These are phyloP conservation scores for Ceratobasidium sp. DNA, from an alignment of 1,284 basidiomycete species.

Conservation along the genomic window DNA sequence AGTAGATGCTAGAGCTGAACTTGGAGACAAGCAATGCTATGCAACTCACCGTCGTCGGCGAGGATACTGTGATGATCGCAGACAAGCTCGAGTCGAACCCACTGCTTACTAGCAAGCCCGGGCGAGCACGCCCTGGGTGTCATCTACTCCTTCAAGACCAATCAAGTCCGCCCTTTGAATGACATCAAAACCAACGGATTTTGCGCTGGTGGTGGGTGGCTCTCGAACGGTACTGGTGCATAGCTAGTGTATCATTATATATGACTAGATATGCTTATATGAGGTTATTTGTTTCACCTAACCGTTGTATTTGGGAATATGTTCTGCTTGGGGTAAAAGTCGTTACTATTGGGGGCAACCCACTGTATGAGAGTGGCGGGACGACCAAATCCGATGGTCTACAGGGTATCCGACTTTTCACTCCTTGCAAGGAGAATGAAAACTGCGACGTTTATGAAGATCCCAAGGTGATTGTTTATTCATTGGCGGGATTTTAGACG, in stretches of 20 bases:
- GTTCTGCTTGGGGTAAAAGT: conserved; percentile 49
- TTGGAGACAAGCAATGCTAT: conserved; percentile 67
- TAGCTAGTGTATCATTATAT: too few species aligned
- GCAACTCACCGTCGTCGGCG: conserved; percentile 80
- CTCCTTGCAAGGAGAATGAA: conserved; percentile 62
- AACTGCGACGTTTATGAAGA: conserved; percentile 77
- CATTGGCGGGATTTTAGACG: conserved; percentile 63
- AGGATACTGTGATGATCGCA: conserved; percentile 77
- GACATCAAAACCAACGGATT: too few species aligned
- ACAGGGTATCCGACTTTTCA: conserved; percentile 61
- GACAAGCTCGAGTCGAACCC: conserved; percentile 91
- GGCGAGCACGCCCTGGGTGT: conserved; percentile 77
- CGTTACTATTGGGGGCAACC: neutral
- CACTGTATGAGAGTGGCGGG: neutral
- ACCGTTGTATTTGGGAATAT: too few species aligned
- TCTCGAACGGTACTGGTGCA: too few species aligned
- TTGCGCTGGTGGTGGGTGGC: too few species aligned
- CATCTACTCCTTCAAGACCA: conserved; percentile 70
- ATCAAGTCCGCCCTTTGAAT: too few species aligned
- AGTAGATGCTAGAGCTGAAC: neutral
- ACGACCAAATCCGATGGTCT: conserved; percentile 54
- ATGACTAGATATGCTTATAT: too few species aligned
- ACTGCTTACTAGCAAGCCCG: conserved; percentile 66
- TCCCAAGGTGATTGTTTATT: conserved; percentile 59
- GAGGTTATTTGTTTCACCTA: too few species aligned